Conservation (phyloP, 1,139 yeast species). For the Geotrichum histeridarum region DNA sequence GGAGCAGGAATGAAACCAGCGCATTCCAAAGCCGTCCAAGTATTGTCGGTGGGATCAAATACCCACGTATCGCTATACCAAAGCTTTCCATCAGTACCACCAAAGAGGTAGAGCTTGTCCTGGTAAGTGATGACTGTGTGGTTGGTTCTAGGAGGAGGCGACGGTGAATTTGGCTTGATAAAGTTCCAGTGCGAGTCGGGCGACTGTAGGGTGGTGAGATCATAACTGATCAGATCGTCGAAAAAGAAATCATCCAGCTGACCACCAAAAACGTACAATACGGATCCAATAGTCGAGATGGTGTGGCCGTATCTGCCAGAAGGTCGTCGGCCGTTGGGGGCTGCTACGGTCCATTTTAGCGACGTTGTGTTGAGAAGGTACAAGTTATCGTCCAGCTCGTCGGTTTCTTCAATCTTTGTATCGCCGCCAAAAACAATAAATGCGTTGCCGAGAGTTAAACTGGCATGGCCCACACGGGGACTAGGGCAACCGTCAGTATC, state of each 20-base stretch:
- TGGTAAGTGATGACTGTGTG: conserved; percentile 83
- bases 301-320: conserved; percentile 94
- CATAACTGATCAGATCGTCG: conserved; percentile 81
- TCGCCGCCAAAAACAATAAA: conserved; percentile 96
- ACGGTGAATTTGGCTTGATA: conserved; percentile 49
- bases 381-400: conserved; percentile 80
- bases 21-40: conserved; percentile 53
- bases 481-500: conserved; percentile 77
- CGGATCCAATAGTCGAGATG: conserved; percentile 60
- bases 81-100: conserved; percentile 77
- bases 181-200: conserved; percentile 82
- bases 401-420: conserved; percentile 72
- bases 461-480: conserved; percentile 94
- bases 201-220: conserved; percentile 79
- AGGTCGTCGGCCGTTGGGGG: conserved; percentile 78
- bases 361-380: conserved; percentile 88
- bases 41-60: conserved; percentile 62
- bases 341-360: conserved; percentile 83
- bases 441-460: conserved; percentile 90
- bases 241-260: conserved; percentile 85
- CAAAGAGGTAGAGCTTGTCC: conserved; percentile 83
- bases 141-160: conserved; percentile 81
- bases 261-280: conserved; percentile 88
- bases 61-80: conserved; percentile 78
- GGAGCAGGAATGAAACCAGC: conserved; percentile 74